Evolutionary conservation across 2,329 filamentous ascomycete genomes (phyloP).

Genomic region (Botrytis paeoniae): DNA sequence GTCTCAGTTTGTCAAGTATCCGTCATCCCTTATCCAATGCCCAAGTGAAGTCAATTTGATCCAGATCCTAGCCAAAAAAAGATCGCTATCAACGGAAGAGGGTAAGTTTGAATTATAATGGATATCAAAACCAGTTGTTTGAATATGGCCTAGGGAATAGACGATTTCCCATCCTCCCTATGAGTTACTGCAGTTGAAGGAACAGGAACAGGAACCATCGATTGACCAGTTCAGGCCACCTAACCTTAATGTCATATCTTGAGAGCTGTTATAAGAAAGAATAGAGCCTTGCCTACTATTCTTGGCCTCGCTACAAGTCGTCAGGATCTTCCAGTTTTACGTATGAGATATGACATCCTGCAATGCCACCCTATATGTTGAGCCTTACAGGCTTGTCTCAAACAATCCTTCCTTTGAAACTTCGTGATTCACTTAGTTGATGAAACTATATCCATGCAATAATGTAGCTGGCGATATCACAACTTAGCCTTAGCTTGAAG

Average conservation of each 20-base stretch:
- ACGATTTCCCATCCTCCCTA: neutral
- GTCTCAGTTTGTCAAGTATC: neutral
- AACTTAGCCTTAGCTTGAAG: conserved; percentile 58
- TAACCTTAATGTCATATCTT: neutral
- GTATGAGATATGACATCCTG: neutral
- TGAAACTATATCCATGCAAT: neutral
- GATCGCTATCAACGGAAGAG: neutral
- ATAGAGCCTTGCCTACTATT: neutral
- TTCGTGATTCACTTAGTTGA: neutral
- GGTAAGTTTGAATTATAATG: neutral
- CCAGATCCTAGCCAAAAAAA: neutral
- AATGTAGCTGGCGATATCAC: conserved; percentile 33
- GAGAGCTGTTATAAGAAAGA: neutral
- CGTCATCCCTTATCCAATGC: neutral
- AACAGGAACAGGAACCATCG: neutral
- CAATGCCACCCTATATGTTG: neutral
- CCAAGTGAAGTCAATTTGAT: neutral
- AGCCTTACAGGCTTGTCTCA: neutral
- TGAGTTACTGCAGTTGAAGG: neutral
- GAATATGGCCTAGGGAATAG: neutral
- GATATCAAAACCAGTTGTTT: neutral
- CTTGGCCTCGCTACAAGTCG: neutral
- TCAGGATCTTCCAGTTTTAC: neutral
- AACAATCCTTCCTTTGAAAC: neutral
- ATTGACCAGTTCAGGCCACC: neutral